A percentile compares a stretch with the other conserved stretches of the same genome.
phyloP scores from a whole-genome alignment of 2,329 filamentous ascomycete species.

The Sporothrix schenckii region DNA sequence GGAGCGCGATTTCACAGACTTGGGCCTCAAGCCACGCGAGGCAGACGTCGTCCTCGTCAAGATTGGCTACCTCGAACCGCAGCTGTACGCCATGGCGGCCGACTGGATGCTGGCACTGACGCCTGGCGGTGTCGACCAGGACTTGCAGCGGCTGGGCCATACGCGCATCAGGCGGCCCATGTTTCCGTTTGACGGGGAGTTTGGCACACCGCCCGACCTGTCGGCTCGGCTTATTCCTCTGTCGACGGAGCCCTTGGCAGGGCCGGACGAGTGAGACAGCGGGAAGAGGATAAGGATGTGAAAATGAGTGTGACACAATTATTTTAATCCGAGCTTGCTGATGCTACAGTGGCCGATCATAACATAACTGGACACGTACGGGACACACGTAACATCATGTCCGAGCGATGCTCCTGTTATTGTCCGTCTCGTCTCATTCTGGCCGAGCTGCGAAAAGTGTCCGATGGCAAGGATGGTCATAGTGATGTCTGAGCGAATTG shows the following conservation, averaged over 20 bases:
- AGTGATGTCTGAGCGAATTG: background rate
- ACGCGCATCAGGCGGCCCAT: conserved; percentile 53
- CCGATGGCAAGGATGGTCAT: background rate
- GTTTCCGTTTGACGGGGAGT: conserved; percentile 41
- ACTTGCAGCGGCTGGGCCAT: conserved; percentile 54
- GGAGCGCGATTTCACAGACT: conserved; percentile 55
- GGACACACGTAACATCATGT: too few species aligned
- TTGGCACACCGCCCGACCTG: conserved; percentile 35
- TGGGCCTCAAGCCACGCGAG: conserved; percentile 50
- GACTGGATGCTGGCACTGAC: conserved; percentile 60
- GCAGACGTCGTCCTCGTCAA: conserved; percentile 58
- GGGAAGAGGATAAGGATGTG: background rate
- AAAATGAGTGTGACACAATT: too few species aligned
- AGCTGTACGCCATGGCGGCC: conserved; percentile 56
- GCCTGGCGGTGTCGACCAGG: conserved; percentile 58
- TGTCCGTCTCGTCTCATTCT: background rate
- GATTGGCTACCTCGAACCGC: conserved; percentile 59
- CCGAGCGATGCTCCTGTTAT: too few species aligned
- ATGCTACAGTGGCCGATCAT: background rate
- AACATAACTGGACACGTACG: background rate
- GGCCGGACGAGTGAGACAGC: conserved; percentile 31
- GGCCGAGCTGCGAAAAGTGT: conserved; percentile 4
- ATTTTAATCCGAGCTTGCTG: too few species aligned
- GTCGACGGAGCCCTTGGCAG: conserved; percentile 34
- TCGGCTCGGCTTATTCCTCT: conserved; percentile 37